Percentiles rank a stretch among this genome's conserved stretches.
Evolutionary conservation across 2,329 filamentous ascomycete species (phyloP).

Genomic region (Alternaria novae-zelandiae): DNA sequence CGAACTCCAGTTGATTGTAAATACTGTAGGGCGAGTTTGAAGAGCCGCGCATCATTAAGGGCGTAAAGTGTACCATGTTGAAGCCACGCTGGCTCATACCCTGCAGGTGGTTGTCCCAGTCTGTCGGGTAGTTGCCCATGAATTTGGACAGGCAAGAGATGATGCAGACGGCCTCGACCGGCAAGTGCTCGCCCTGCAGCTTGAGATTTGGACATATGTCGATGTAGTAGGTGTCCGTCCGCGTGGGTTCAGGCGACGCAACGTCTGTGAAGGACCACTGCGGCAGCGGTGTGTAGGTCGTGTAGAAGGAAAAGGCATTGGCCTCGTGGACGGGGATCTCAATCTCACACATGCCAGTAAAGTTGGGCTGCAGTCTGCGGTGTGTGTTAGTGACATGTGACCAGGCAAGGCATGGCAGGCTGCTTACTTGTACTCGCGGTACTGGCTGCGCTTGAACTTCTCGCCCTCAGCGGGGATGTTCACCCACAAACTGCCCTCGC

Average conservation of each 20-base stretch:
- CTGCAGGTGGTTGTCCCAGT: slow-evolving; percentile 88
- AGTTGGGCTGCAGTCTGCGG: slow-evolving; percentile 81
- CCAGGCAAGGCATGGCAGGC: neutral
- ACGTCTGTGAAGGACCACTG: slow-evolving; percentile 69
- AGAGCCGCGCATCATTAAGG: slow-evolving; percentile 82
- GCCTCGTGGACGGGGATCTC: slow-evolving; percentile 83
- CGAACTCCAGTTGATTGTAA: slow-evolving; percentile 89
- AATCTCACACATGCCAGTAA: slow-evolving; percentile 89
- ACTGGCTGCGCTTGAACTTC: slow-evolving; percentile 77
- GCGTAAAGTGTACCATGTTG: slow-evolving; percentile 99
- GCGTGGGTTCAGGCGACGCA: slow-evolving; percentile 62
- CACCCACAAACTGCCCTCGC: slow-evolving; percentile 93
- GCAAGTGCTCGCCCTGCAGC: slow-evolving; percentile 75
- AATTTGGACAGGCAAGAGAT: slow-evolving; percentile 98
- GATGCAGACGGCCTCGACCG: slow-evolving; percentile 84
- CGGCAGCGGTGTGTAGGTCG: slow-evolving; percentile 87
- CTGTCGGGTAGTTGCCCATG: slow-evolving; percentile 88
- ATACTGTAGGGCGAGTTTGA: slow-evolving; percentile 98
- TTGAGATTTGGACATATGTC: slow-evolving; percentile 85
- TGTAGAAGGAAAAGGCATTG: slow-evolving; percentile 93
- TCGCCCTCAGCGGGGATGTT: slow-evolving; percentile 84
- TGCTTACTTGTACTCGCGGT: slow-evolving; percentile 86
- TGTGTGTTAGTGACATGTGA: slow-evolving; percentile 16
- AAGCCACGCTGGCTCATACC: slow-evolving; percentile 92
- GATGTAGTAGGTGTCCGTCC: slow-evolving; percentile 85